Conservation (phyloP, 2,329 filamentous ascomycete species). For the Beauveria brongniartii region DNA sequence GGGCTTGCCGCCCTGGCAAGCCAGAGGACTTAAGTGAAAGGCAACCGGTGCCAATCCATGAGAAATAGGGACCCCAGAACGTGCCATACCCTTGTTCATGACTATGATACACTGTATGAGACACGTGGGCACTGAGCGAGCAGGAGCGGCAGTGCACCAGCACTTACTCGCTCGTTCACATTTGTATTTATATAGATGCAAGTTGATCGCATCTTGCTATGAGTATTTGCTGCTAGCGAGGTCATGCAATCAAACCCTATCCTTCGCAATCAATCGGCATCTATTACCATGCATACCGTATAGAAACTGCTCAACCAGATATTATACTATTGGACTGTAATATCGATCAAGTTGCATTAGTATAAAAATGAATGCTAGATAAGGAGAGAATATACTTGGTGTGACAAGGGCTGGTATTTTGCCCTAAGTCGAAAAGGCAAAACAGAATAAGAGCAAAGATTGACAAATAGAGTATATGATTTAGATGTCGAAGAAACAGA, state of each 20-base stretch:
- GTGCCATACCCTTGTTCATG: neutral
- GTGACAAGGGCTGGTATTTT: neutral
- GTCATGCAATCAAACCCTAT: neutral
- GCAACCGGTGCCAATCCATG: neutral
- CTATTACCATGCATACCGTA: neutral
- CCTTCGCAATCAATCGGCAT: neutral
- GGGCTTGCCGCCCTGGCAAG: conserved; percentile 43
- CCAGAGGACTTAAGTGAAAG: conserved; percentile 36
- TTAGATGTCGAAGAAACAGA: neutral
- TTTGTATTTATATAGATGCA: neutral
- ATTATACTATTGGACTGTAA: neutral
- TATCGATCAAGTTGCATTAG: neutral
- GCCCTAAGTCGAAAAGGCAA: neutral
- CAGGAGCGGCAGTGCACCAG: neutral
- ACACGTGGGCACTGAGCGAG: neutral
- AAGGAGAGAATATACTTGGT: neutral
- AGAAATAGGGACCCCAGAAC: conserved; percentile 1
- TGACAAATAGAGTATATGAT: conserved; percentile 11
- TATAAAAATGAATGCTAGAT: neutral
- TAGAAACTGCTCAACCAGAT: neutral
- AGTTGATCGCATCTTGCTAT: conserved; percentile 8
- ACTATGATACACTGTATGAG: neutral
- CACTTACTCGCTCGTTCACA: neutral
- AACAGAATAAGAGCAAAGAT: neutral
- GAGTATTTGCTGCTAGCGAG: neutral